phyloP scores from a whole-genome alignment of 2,329 filamentous ascomycete genomes.

The Neopestalotiopsis clavispora region DNA sequence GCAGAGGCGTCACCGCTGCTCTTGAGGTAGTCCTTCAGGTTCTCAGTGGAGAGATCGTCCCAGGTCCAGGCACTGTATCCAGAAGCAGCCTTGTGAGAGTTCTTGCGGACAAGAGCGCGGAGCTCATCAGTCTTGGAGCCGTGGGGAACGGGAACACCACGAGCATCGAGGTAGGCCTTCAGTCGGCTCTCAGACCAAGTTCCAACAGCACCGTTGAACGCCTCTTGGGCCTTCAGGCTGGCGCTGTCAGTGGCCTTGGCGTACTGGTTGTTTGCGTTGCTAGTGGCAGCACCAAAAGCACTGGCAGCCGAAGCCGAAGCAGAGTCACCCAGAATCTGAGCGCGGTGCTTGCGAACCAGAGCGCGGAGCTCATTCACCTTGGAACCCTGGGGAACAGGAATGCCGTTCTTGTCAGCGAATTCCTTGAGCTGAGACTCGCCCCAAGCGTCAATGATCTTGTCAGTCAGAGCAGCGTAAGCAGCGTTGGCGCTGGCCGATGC shows the following conservation, averaged over 20 bases:
- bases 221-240: constrained; percentile 64
- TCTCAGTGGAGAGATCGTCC: constrained; percentile 75
- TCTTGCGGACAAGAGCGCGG: constrained; percentile 73
- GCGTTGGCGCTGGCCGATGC: constrained; percentile 69
- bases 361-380: constrained; percentile 89
- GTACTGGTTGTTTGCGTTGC: constrained; percentile 76
- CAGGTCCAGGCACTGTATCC: constrained; percentile 79
- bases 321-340: constrained; percentile 71
- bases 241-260: constrained; percentile 76
- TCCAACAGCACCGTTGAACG: constrained; percentile 66
- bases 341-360: constrained; percentile 85
- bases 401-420: constrained; percentile 88
- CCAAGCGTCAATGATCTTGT: constrained; percentile 89
- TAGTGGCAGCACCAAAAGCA: constrained; percentile 73
- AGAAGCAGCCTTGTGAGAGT: constrained; percentile 71
- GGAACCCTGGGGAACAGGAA: constrained; percentile 87
- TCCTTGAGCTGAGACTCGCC: constrained; percentile 87
- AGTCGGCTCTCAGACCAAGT: constrained; percentile 78
- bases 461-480: constrained; percentile 76
- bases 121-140: constrained; percentile 74
- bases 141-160: constrained; percentile 77
- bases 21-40: constrained; percentile 65
- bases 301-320: constrained; percentile 61
- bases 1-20: constrained; percentile 59
- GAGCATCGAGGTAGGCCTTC: constrained; percentile 79